Evolutionary conservation across 2,329 filamentous ascomycete species (phyloP).

Genomic region (Claviceps paspali): DNA sequence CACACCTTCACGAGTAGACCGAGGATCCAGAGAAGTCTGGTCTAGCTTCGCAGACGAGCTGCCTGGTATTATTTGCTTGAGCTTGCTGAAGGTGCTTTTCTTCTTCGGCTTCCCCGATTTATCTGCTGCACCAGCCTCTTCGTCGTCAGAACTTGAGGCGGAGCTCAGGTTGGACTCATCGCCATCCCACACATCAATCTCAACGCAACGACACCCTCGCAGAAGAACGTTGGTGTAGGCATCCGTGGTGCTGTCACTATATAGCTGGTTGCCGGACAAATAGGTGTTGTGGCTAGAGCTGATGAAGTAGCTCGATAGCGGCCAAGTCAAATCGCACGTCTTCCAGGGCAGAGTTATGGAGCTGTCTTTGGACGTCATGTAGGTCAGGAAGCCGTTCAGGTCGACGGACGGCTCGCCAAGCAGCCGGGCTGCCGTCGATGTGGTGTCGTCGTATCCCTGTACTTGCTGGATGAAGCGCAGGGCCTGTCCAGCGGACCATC

Average conservation of each 20-base stretch:
- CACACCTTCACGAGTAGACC: conserved; percentile 8
- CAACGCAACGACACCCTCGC: conserved; percentile 77
- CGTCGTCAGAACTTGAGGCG: conserved; percentile 34
- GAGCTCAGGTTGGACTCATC: conserved; percentile 56
- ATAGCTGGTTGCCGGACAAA: conserved; percentile 75
- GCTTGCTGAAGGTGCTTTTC: conserved; percentile 46
- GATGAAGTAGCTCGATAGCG: conserved; percentile 82
- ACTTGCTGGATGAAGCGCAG: conserved; percentile 29
- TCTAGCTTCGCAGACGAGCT: conserved; percentile 30
- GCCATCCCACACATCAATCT: conserved; percentile 93
- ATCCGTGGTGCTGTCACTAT: conserved; percentile 71
- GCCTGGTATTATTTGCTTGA: conserved; percentile 40
- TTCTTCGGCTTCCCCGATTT: conserved; percentile 31
- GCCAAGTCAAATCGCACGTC: conserved; percentile 48
- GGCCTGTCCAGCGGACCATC: conserved; percentile 31
- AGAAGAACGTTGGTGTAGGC: conserved; percentile 75
- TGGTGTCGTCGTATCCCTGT: conserved; percentile 25
- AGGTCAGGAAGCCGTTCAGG: conserved; percentile 33
- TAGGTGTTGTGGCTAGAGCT: conserved; percentile 95
- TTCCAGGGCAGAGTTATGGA: conserved; percentile 25
- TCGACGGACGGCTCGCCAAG: conserved; percentile 24
- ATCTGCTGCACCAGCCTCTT: conserved; percentile 24
- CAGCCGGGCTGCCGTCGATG: conserved; percentile 12
- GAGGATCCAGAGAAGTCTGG: conserved; percentile 27
- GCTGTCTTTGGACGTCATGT: conserved; percentile 37